Evolutionary conservation across 1,284 basidiomycete genomes (phyloP).

Genomic region (Trichosporon sp.): DNA sequence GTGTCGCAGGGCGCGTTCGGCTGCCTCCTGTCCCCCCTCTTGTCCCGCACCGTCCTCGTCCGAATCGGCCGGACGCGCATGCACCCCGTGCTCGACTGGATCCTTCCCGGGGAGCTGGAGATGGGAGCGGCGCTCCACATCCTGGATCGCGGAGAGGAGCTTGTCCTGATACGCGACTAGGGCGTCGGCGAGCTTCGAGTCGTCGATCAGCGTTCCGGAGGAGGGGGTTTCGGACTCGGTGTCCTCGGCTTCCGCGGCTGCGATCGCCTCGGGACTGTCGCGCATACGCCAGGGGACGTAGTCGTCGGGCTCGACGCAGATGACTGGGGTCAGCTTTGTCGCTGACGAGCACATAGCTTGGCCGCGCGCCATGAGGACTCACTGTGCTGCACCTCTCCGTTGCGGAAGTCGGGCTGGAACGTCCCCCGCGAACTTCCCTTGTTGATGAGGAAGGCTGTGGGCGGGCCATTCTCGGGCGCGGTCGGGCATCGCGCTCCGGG

Average conservation of each 20-base stretch:
- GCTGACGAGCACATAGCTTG: background rate
- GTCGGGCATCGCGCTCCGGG: conserved; percentile 50
- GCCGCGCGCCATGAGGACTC: conserved; percentile 28
- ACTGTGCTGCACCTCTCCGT: conserved; percentile 59
- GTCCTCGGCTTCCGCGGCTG: conserved; percentile 36
- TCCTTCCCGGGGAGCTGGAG: background rate
- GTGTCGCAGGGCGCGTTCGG: background rate
- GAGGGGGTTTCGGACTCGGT: background rate
- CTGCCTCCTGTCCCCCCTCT: background rate
- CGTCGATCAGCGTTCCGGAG: conserved; percentile 28
- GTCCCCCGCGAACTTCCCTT: conserved; percentile 49
- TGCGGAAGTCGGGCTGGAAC: conserved; percentile 56
- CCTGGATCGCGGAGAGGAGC: conserved; percentile 46
- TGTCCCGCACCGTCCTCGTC: background rate
- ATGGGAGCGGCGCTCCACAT: conserved; percentile 9
- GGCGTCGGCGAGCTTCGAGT: conserved; percentile 51
- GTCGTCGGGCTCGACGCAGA: conserved; percentile 53
- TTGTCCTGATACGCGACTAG: conserved; percentile 54
- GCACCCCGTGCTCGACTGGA: background rate
- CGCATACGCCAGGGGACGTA: conserved; percentile 54
- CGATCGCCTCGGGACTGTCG: conserved; percentile 51
- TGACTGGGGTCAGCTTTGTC: conserved; percentile 42
- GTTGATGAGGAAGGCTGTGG: conserved; percentile 55
- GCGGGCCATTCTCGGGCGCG: conserved; percentile 53
- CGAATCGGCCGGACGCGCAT: background rate